Evolutionary conservation across 371 early-diverging fungal genomes (phyloP).

Genomic region (Rhizomucor pusillus): DNA sequence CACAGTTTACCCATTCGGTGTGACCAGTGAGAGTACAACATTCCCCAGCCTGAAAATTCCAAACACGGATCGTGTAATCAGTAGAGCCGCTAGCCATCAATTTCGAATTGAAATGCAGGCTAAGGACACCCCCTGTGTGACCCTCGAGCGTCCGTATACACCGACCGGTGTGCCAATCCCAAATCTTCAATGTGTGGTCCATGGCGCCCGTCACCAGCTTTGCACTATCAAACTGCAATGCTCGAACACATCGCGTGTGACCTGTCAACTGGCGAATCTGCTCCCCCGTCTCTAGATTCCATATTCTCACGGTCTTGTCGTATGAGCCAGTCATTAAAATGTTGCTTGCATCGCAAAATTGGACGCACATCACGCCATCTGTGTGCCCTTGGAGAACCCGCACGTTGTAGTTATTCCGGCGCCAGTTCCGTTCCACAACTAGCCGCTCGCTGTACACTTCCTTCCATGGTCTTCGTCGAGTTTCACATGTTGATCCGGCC

Average conservation of each 20-base stretch:
- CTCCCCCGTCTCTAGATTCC: constrained; percentile 79
- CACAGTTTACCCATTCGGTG: constrained; percentile 85
- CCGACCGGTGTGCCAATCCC: constrained; percentile 92
- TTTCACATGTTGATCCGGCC: neutral
- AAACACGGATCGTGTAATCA: constrained; percentile 87
- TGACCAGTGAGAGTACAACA: constrained; percentile 83
- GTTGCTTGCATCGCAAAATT: constrained; percentile 73
- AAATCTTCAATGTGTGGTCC: constrained; percentile 94
- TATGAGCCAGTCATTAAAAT: constrained; percentile 83
- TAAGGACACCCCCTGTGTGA: constrained; percentile 83
- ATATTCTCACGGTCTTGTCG: constrained; percentile 79
- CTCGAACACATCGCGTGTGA: constrained; percentile 85
- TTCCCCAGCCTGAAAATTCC: constrained; percentile 84
- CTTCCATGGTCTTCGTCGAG: constrained; percentile 72
- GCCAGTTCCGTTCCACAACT: constrained; percentile 84
- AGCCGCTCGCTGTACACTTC: constrained; percentile 81
- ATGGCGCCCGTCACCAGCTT: constrained; percentile 85
- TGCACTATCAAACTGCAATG: constrained; percentile 83
- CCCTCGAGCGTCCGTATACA: constrained; percentile 84
- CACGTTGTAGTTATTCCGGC: constrained; percentile 63
- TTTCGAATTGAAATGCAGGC: constrained; percentile 81
- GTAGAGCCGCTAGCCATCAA: constrained; percentile 82
- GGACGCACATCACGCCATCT: constrained; percentile 86
- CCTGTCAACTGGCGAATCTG: constrained; percentile 72
- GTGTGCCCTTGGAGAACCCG: constrained; percentile 70